Percentiles rank a stretch among this genome's conserved stretches.
Evolutionary conservation across 78 protist genomes (phyloP).

Genomic region (Pelomyxa schiedti): DNA sequence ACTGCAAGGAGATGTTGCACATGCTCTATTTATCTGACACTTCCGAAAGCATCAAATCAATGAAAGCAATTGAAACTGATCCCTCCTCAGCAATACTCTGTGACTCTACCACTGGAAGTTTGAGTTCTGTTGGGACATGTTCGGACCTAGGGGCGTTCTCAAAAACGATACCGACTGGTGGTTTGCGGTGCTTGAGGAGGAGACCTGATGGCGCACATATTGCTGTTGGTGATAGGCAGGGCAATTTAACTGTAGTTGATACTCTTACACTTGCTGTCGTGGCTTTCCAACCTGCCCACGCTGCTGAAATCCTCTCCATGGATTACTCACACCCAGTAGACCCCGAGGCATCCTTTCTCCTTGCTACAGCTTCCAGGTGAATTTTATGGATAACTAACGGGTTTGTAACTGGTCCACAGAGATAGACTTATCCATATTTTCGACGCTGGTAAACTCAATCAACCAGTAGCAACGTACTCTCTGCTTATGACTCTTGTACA

Average conservation of each 20-base stretch:
- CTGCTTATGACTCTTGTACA: background rate
- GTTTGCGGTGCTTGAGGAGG: background rate
- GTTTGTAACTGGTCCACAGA: background rate
- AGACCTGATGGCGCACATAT: background rate
- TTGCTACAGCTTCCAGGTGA: background rate
- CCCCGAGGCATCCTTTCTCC: background rate
- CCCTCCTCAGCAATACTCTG: no score
- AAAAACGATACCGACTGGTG: no score
- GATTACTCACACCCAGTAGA: background rate
- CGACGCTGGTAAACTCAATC: background rate
- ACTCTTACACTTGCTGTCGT: background rate
- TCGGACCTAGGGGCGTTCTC: no score
- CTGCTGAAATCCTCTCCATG: background rate
- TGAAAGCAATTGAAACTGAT: no score
- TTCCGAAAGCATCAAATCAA: no score
- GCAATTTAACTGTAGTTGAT: background rate
- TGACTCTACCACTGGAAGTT: no score
- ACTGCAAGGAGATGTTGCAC: background rate
- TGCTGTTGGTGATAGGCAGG: background rate
- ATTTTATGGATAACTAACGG: background rate
- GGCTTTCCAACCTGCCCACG: background rate
- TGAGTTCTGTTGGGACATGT: no score
- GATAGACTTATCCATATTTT: background rate
- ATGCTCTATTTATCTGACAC: no score
- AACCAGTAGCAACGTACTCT: background rate